Base-by-base conservation (phyloP, 2,329 filamentous ascomycete species). In the Phyllosticta capitalensis region DNA sequence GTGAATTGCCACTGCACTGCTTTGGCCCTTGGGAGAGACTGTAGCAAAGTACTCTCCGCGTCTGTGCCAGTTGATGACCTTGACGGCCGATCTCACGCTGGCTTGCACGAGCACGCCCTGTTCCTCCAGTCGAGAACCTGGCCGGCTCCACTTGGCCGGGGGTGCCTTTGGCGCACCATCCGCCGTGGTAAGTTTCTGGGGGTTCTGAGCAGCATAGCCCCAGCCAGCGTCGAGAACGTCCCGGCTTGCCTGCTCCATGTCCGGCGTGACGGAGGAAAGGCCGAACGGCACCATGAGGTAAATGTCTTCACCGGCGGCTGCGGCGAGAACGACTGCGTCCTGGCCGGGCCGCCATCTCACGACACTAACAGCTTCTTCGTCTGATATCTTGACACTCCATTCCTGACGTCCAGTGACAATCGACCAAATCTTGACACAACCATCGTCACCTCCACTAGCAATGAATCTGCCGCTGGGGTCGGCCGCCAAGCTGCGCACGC, bases 21-120 rank as follows among this genome's bases (percentile, higher is more conserved):
- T 82, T 69, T 89, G 85, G 30, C 88, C 88, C 12, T 83, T 81
- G 0, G 94, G 91, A 55, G 90, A 95, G 21, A 96, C 90, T 0
- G 92, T 95, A 65, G 90, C 87, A 69, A 99, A 87, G 77, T 96
- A 96, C 72, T 97, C 92, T 66, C 94, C 94, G 62, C 89, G 86
- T 61, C 92, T 83, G 75, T 99, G 95, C 91, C 92, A 99, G 71
- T 85, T 88, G 67, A 99, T 85, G 14, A 89, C 87, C 77, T 96
- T 97, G 69, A 96, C 84, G 1, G 85, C 81, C 55, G 89, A 84
- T 63, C 88, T 84, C 12, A 96, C 87, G 6, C 89, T 91, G 59
- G 89, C 83, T 68, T 90, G 88, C 61, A 95, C 82, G 49, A 92
- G 80, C 2, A 96, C 87, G 53, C 92, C 88, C 61, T 87, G 83